Percentiles rank a stretch among this genome's conserved stretches.
Conservation (phyloP, 306 rosid genomes). For the Astragalus membranaceus region DNA sequence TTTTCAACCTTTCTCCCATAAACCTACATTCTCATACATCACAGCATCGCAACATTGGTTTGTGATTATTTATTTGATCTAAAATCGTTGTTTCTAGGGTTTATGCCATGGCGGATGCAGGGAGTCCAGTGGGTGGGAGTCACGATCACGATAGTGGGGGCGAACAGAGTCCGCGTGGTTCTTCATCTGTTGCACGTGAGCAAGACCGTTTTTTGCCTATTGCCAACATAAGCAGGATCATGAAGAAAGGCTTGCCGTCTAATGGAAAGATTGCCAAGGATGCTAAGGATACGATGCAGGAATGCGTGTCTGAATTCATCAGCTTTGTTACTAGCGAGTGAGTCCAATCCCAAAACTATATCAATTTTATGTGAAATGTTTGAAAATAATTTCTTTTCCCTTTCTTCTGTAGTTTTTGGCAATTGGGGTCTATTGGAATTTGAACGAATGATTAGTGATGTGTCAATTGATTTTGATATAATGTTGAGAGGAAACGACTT, state of each 20-base stretch:
- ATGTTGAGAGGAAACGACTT: neutral
- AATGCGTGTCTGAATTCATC: slow-evolving; percentile 87
- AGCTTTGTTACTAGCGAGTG: slow-evolving; percentile 96
- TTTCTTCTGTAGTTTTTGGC: neutral
- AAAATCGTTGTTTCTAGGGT: slow-evolving; percentile 13
- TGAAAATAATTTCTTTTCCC: neutral
- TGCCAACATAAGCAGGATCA: slow-evolving; percentile 89
- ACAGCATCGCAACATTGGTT: neutral
- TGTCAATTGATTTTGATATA: neutral
- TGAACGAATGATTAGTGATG: neutral
- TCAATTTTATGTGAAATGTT: neutral
- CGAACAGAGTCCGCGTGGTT: slow-evolving; percentile 64
- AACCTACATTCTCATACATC: neutral
- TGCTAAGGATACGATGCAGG: slow-evolving; percentile 84
- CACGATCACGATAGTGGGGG: slow-evolving; percentile 92
- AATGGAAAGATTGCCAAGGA: slow-evolving; percentile 92
- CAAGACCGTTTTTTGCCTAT: slow-evolving; percentile 82
- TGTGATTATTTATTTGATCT: neutral
- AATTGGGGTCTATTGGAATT: neutral
- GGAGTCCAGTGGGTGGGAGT: slow-evolving; percentile 59
- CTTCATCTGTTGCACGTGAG: slow-evolving; percentile 40
- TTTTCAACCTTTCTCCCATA: neutral
- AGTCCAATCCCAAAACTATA: neutral
- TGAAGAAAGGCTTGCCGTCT: slow-evolving; percentile 80
- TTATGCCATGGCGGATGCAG: slow-evolving; percentile 59